phyloP scores from a whole-genome alignment of 2,329 filamentous ascomycete genomes.

The Aspergillus melleus region DNA sequence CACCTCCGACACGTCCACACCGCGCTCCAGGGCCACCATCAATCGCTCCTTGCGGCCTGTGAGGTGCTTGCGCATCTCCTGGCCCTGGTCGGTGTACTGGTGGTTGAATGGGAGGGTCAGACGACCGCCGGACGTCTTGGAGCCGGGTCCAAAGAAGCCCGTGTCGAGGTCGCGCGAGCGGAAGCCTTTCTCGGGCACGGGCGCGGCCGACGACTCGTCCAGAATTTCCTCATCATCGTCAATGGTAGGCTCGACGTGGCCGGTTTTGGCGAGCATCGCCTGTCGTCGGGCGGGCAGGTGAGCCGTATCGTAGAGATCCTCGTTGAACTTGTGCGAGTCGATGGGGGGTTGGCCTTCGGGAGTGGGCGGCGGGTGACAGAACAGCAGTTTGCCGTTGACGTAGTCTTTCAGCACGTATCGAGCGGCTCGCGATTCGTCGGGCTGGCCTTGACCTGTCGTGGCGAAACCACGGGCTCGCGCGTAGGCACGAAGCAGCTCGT shows the following conservation, averaged over 20 bases:
- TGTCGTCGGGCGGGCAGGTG: conserved; percentile 82
- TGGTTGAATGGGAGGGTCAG: conserved; percentile 81
- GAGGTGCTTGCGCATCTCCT: conserved; percentile 69
- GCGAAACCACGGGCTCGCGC: conserved; percentile 87
- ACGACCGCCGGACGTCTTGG: conserved; percentile 61
- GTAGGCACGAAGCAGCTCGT: conserved; percentile 82
- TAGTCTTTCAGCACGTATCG: conserved; percentile 94
- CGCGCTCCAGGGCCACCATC: conserved; percentile 80
- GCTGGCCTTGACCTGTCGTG: conserved; percentile 83
- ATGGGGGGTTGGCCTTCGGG: conserved; percentile 46
- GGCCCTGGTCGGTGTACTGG: conserved; percentile 82
- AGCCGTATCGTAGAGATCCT: conserved; percentile 78
- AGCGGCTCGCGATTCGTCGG: conserved; percentile 89
- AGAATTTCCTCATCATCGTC: conserved; percentile 25
- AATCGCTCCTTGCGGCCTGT: conserved; percentile 78
- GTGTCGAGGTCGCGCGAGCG: conserved; percentile 81
- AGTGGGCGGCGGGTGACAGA: conserved; percentile 78
- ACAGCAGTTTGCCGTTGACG: conserved; percentile 92
- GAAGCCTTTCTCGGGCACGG: conserved; percentile 57
- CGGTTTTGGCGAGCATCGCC: conserved; percentile 53
- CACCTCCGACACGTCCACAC: conserved; percentile 78
- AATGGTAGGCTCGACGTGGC: conserved; percentile 37
- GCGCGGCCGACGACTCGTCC: conserved; percentile 20
- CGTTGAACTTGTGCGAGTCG: conserved; percentile 78
- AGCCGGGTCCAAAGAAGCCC: conserved; percentile 76